Percentiles rank a stretch among this genome's conserved stretches.
phyloP scores from a whole-genome alignment of 192 early-diverging fungal genomes.

The Bifiguratus adelaidae region DNA sequence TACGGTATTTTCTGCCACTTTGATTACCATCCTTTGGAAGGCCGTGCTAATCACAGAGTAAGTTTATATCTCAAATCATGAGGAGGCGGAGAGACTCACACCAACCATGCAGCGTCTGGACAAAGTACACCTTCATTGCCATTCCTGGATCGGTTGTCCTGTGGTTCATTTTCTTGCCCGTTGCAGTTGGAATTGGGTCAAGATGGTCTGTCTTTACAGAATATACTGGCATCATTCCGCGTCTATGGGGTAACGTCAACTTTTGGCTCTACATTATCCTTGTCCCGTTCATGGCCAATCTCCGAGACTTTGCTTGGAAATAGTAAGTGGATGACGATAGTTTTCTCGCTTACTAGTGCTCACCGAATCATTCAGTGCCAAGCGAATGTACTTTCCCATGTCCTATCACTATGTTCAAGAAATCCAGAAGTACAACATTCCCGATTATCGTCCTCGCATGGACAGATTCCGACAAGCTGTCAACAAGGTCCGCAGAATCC shows the following conservation, averaged over 20 bases:
- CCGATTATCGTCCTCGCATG: conserved; percentile 95
- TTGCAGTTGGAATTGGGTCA: conserved; percentile 57
- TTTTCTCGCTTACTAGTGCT: not conserved
- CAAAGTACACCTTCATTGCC: conserved; percentile 87
- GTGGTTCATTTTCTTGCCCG: conserved; percentile 81
- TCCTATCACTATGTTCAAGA: conserved; percentile 97
- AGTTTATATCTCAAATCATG: too few species aligned
- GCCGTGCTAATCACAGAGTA: conserved; percentile 82
- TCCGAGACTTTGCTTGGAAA: conserved; percentile 92
- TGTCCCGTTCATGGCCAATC: conserved; percentile 73
- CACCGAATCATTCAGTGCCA: conserved; percentile 24
- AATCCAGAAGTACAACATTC: conserved; percentile 99
- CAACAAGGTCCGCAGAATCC: conserved; percentile 91
- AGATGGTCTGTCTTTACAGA: conserved; percentile 62
- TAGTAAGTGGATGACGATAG: conserved; percentile 55
- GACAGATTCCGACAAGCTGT: conserved; percentile 98
- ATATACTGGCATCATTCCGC: conserved; percentile 60
- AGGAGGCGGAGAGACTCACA: not conserved
- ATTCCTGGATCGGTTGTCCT: conserved; percentile 82
- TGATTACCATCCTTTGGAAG: conserved; percentile 85
- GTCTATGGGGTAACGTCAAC: conserved; percentile 48
- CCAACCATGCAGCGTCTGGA: conserved; percentile 85
- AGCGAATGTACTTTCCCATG: conserved; percentile 67
- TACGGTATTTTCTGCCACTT: conserved; percentile 79
- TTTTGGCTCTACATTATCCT: conserved; percentile 88